Evolutionary conservation across 139 green algal species (phyloP).

Genomic region (Chlorella sp.): DNA sequence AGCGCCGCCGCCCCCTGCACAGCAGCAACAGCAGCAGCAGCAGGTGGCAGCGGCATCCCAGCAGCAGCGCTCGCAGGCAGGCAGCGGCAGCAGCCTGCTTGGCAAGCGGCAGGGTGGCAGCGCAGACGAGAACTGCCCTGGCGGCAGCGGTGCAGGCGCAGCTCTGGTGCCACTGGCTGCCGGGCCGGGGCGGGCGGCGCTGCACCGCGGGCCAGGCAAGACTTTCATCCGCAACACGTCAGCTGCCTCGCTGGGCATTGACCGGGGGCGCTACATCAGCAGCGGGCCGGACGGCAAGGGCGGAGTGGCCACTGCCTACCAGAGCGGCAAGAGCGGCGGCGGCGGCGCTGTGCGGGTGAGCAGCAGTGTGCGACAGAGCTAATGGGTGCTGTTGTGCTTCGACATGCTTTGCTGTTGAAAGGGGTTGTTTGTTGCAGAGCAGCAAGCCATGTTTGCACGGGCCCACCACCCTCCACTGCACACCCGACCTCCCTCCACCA

Average conservation of each 20-base stretch:
- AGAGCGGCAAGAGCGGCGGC: too few species aligned
- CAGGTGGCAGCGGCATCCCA: too few species aligned
- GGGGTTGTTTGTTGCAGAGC: not conserved
- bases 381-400: not conserved
- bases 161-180: not conserved
- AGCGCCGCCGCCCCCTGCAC: not conserved
- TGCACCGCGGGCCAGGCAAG: slow-evolving; percentile 26
- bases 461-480: not conserved
- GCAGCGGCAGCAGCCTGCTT: not conserved
- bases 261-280: slow-evolving; percentile 38
- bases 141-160: not conserved
- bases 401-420: too few species aligned
- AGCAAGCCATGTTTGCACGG: not conserved
- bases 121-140: not conserved
- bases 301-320: slow-evolving; percentile 23
- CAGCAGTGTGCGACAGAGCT: too few species aligned
- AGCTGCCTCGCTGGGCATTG: slow-evolving; percentile 25
- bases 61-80: too few species aligned
- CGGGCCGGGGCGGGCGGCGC: slow-evolving; percentile 9
- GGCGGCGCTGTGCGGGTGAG: slow-evolving; percentile 1
- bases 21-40: slow-evolving; percentile 9
- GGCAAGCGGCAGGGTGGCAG: not conserved
- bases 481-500: not conserved
- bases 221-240: slow-evolving; percentile 37
- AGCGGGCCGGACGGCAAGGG: slow-evolving; percentile 49